These are phyloP conservation scores for Stellera chamaejasme DNA, from an alignment of 345 rosid genomes.

Conservation along the genomic window DNA sequence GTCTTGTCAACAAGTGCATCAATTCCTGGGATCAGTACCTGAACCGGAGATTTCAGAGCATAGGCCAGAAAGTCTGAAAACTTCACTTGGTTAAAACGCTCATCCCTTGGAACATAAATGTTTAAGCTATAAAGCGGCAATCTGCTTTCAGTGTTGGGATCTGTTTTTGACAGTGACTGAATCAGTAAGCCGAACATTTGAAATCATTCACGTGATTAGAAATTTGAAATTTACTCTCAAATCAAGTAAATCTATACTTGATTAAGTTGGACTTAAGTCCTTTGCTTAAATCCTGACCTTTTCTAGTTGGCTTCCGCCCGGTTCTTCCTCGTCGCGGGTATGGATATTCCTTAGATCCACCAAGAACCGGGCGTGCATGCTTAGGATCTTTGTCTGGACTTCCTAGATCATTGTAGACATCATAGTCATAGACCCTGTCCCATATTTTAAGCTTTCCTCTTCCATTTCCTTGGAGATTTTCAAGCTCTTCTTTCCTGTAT, in stretches of 20 bases:
- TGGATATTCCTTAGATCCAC: conserved; percentile 37
- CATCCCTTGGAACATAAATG: conserved; percentile 91
- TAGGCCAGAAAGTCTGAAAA: conserved; percentile 83
- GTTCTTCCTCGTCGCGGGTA: conserved; percentile 85
- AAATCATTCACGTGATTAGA: no score
- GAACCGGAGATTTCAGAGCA: conserved; percentile 56
- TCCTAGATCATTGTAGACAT: conserved; percentile 35
- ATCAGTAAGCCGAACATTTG: not conserved
- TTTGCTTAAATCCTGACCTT: conserved; percentile 27
- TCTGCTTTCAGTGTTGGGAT: conserved; percentile 59
- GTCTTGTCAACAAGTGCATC: conserved; percentile 55
- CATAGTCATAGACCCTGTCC: conserved; percentile 43
- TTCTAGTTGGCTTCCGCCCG: conserved; percentile 49
- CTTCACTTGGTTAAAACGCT: conserved; percentile 70
- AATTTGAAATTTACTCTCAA: no score
- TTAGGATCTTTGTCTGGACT: conserved; percentile 27
- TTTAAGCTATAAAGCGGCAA: conserved; percentile 60
- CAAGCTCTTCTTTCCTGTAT: conserved; percentile 34
- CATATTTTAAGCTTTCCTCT: conserved; percentile 27
- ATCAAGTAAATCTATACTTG: no score
- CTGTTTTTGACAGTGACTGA: conserved; percentile 24
- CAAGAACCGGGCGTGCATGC: conserved; percentile 34
- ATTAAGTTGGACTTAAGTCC: no score
- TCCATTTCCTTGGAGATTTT: conserved; percentile 33
- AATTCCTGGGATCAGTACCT: conserved; percentile 58